These are phyloP conservation scores for Pyricularia sp. DNA, from an alignment of 2,329 filamentous ascomycete genomes.

Conservation along the genomic window DNA sequence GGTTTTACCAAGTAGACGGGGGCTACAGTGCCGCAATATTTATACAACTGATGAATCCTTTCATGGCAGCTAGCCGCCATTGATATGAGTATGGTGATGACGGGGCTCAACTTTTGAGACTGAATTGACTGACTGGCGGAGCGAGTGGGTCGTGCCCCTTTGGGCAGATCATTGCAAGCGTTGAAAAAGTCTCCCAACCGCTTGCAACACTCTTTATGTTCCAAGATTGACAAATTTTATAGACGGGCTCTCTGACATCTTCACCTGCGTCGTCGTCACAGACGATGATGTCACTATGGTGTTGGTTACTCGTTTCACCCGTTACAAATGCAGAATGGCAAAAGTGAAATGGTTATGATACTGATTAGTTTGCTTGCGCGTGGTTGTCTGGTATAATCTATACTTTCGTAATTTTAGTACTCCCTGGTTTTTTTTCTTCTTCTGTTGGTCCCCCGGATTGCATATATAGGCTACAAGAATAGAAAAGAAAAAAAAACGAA, in stretches of 20 bases:
- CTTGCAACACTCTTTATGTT: not conserved
- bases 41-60: not conserved
- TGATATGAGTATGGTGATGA: not conserved
- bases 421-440: not conserved
- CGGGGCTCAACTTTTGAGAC: not conserved
- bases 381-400: not conserved
- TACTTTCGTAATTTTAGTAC: not conserved
- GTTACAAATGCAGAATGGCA: not conserved
- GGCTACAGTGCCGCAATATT: not conserved
- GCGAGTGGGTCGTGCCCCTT: not conserved
- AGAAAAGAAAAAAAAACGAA: not conserved
- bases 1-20: not conserved
- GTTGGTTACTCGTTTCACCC: conserved; percentile 1
- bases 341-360: not conserved
- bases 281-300: not conserved
- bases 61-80: not conserved
- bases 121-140: not conserved
- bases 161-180: not conserved
- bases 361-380: not conserved
- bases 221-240: not conserved
- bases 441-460: not conserved
- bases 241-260: not conserved
- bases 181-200: not conserved
- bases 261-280: not conserved
- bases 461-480: not conserved